phyloP scores from a whole-genome alignment of 805 yeast genomes.

The Yarrowia alimentaria region DNA sequence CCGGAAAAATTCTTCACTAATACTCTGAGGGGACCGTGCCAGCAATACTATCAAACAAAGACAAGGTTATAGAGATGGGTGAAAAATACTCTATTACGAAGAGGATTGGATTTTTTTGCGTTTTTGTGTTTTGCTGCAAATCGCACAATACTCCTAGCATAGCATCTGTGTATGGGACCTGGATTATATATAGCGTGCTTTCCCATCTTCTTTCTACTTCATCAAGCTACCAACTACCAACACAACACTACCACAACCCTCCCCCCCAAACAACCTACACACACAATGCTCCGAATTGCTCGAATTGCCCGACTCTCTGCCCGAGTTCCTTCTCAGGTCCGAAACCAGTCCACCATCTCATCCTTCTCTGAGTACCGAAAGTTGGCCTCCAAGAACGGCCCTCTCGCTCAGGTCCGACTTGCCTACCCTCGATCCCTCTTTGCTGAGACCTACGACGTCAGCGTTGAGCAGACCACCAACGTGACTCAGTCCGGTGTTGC shows the following conservation, averaged over 20 bases:
- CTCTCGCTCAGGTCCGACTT: constrained; percentile 27
- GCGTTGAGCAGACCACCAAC: constrained; percentile 5
- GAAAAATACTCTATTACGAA: constrained; percentile 24
- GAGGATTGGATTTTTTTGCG: constrained; percentile 4
- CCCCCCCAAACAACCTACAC: constrained; percentile 9
- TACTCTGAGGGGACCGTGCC: too few species aligned
- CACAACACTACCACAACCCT: neutral
- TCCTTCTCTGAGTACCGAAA: constrained; percentile 29
- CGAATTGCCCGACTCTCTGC: constrained; percentile 28
- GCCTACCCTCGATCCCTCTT: constrained; percentile 29
- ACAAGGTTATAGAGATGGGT: constrained; percentile 7
- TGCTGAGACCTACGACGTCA: constrained; percentile 23
- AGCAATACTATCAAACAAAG: constrained; percentile 4
- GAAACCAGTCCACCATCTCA: constrained; percentile 27
- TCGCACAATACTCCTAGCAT: constrained; percentile 25
- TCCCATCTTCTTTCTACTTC: constrained; percentile 1
- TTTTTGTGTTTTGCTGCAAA: constrained; percentile 12
- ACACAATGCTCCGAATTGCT: constrained; percentile 27
- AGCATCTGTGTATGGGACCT: constrained; percentile 15
- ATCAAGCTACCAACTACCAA: constrained; percentile 1
- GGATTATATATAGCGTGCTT: constrained; percentile 25
- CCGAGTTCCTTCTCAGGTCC: constrained; percentile 24
- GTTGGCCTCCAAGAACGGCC: constrained; percentile 28
- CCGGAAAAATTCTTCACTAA: constrained; percentile 16
- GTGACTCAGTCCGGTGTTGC: constrained; percentile 23